Evolutionary conservation across 768 basidiomycete species (phyloP), one percentile per base, ranked within the genome.

Genomic region (Leccinum boreale): DNA sequence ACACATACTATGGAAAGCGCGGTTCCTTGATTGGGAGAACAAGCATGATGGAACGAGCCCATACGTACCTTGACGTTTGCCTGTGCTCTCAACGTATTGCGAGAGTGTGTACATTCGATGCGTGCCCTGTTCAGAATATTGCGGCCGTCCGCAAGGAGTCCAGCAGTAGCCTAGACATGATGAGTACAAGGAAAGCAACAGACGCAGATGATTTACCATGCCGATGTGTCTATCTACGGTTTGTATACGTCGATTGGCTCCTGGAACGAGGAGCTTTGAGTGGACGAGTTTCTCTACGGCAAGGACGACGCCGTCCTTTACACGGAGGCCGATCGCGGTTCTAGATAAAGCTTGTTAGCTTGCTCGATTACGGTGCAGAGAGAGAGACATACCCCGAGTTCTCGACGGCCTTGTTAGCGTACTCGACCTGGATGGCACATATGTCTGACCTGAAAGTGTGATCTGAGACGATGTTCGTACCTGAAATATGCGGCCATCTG

Each of bases 401-500:
- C 77, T 99, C 97, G 60, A 98, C 97, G 12, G 97, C 96, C 75
- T 99, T 98, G 77, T 87, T 89, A 55, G 97, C 97, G 68, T 98
- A 98, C 77, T 98, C 96, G 73, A 98, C 90, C 94, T 96, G 63
- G 36, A 52, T 44, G 23, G 23, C 36, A 42, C 28, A 44, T 39
- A 50, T 1, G 52, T 54, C 11, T 44, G 35, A 62, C 58, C 33
- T 29, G 51, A 9, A 63, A 28, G 33, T 33, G 39, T 9, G 23
- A 17, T 24, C 24, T 29, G 2, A 33, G 45, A 53, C 28, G 50
- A 56, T 35, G 8, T n/a, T 31, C 64, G n/a, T 51, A 93, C 95
- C 85, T 99, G 97, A 71, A 99, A 99, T 71, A 99, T 94, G 63
- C 97, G 87, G 28, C 97, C 97, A 77, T 99, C 96, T 60, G 96